A percentile compares a stretch with the other conserved stretches of the same genome.
phyloP scores from a whole-genome alignment of 768 basidiomycete species.

The Tylopilus subfusipes region DNA sequence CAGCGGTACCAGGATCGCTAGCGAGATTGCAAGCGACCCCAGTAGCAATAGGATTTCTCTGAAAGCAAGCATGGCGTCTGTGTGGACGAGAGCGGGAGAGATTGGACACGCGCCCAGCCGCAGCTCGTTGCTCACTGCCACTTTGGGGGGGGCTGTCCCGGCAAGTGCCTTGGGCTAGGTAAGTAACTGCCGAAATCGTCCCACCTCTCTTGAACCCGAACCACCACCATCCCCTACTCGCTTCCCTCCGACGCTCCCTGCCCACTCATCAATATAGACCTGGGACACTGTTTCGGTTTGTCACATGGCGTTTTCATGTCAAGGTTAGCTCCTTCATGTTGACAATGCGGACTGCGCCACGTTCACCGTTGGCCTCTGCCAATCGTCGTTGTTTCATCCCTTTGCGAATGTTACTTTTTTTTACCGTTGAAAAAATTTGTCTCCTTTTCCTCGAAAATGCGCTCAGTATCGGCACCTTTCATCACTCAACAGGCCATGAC shows the following conservation, averaged over 20 bases:
- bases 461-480: not conserved
- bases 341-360: not conserved
- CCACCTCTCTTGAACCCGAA: slow-evolving; percentile 29
- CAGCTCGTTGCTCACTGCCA: slow-evolving; percentile 7
- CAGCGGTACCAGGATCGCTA: slow-evolving; percentile 59
- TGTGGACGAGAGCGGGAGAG: not conserved
- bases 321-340: not conserved
- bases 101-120: not conserved
- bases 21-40: slow-evolving; percentile 46
- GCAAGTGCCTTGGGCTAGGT: slow-evolving; percentile 28
- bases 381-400: not conserved
- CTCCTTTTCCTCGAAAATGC: not conserved
- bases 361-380: not conserved
- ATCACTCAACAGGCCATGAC: not conserved
- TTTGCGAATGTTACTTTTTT: not conserved
- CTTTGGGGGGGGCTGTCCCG: slow-evolving; percentile 18
- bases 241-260: not conserved
- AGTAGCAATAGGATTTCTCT: slow-evolving; percentile 40
- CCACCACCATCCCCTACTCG: slow-evolving; percentile 24
- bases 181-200: slow-evolving; percentile 21
- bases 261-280: not conserved
- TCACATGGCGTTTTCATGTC: not conserved
- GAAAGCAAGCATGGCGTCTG: slow-evolving; percentile 32
- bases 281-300: not conserved
- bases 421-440: not conserved